Base-by-base conservation (phyloP, 2,329 filamentous ascomycete species). In the Colletotrichum ledebouriae region DNA sequence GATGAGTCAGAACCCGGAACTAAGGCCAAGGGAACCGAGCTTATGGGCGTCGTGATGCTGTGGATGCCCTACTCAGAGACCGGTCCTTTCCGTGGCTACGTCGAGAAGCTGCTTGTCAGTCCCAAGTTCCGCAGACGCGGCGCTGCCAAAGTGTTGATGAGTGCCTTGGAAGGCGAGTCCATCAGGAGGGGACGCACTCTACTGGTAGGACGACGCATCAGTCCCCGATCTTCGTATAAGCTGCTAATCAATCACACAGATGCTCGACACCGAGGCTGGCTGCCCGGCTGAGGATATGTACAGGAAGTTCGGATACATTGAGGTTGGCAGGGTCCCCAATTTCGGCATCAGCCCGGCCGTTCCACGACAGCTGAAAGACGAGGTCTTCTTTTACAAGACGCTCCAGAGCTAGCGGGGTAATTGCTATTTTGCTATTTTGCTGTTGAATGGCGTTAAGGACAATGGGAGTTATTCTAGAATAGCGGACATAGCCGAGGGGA, bases 351-450 rank as follows among this genome's bases (percentile, higher is more conserved):
- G 80, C 71, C 85, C 84, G 17, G 79, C 79, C 11, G 67, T 65
- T 57, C 67, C 69, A 33, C 82, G 85, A 29, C 82, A 81, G 50
- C 75, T 86, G 62, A 83, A 81, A 70, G 84, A 84, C 69, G 84
- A 83, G 59, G 82, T 84, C 0, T 87, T 89, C 72, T 87, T 89
- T 72, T 90, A 89, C 76, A 90, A 89, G 76, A 82, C 87, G 65
- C 77, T 90, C 12, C 52, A 56, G 34, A 58, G 41, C 17, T 49
- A 53, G 53, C 29, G 6, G 6, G 39, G 17, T 11, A 29, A 44
- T 20, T 44, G 22, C 37, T 59, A 11, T 44, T 20, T 20, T 44
- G 22, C 37, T 59, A 11, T 44, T 20, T 13, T 29, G 29, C 20
- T 33, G 49, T 46, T 33, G 17, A 34, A 29, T 25, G 49, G 65